Evolutionary conservation across 2,329 filamentous ascomycete genomes (phyloP).

Genomic region (Huntiella abstrusa): DNA sequence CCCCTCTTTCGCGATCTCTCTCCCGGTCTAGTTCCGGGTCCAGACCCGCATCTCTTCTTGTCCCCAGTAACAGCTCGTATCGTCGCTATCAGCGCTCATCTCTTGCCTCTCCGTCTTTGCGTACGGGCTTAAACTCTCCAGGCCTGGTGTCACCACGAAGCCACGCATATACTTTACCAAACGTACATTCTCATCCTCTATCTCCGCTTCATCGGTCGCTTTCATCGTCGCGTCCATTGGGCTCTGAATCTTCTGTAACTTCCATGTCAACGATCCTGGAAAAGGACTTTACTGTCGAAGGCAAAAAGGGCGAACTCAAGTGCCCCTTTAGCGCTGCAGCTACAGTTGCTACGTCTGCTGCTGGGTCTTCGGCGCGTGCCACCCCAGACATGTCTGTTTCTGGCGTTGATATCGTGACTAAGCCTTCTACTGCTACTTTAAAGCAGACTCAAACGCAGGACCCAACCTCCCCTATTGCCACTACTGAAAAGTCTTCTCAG

Average conservation of each 20-base stretch:
- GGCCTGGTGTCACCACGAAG: neutral
- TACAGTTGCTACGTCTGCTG: too few species aligned
- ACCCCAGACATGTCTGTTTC: constrained; percentile 7
- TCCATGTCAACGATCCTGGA: constrained; percentile 52
- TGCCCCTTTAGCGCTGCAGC: constrained; percentile 51
- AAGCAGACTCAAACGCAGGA: neutral
- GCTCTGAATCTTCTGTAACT: constrained; percentile 27
- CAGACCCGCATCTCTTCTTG: too few species aligned
- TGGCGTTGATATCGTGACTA: neutral
- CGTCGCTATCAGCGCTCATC: neutral
- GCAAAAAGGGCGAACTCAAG: constrained; percentile 57
- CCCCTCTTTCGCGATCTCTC: neutral
- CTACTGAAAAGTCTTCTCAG: neutral
- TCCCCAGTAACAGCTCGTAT: too few species aligned
- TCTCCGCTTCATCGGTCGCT: neutral
- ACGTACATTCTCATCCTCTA: neutral
- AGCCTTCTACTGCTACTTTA: neutral
- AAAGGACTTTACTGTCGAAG: constrained; percentile 77
- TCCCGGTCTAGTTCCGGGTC: constrained; percentile 8
- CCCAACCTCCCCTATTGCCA: neutral
- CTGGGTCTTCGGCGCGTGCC: neutral
- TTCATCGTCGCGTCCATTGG: constrained; percentile 18
- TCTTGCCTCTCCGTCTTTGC: neutral
- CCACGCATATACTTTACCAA: constrained; percentile 1
- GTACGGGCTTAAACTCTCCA: neutral